A percentile compares a stretch with the other conserved stretches of the same genome.
These are phyloP conservation scores for Rauvolfia tetraphylla DNA, from an alignment of 257 asterid genomes.

Conservation along the genomic window DNA sequence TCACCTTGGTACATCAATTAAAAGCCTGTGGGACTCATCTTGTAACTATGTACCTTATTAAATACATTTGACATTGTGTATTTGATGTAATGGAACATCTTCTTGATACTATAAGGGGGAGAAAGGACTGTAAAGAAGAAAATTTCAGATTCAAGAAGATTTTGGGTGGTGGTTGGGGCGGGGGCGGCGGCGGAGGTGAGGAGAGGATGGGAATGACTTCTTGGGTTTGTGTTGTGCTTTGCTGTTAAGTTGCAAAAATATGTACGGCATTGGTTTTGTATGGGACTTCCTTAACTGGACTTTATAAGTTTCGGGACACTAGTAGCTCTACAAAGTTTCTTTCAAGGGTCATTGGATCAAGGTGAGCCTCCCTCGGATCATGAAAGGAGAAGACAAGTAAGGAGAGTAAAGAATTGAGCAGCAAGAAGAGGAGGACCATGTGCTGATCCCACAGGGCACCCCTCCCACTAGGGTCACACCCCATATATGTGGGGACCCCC, in stretches of 20 bases:
- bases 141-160: too few relatives aligned
- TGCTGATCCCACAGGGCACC: slow-evolving; percentile 37
- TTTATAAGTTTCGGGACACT: background rate
- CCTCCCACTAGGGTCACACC: slow-evolving; percentile 25
- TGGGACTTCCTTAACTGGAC: background rate
- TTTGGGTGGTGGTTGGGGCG: too few relatives aligned
- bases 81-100: background rate
- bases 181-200: background rate
- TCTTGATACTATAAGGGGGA: background rate
- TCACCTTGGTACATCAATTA: background rate
- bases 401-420: slow-evolving; percentile 23
- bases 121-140: background rate
- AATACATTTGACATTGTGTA: too few relatives aligned
- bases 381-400: slow-evolving; percentile 12
- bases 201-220: too few relatives aligned
- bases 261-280: background rate
- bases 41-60: background rate
- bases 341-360: slow-evolving; percentile 13
- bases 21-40: slow-evolving; percentile 20
- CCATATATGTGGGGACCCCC: slow-evolving; percentile 21
- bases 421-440: slow-evolving; percentile 37
- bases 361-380: slow-evolving; percentile 30
- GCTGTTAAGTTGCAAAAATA: background rate
- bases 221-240: too few relatives aligned
- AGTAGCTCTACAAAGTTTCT: background rate